Conservation (phyloP, 1,284 basidiomycete species). For the Moesziomyces aphidis region DNA sequence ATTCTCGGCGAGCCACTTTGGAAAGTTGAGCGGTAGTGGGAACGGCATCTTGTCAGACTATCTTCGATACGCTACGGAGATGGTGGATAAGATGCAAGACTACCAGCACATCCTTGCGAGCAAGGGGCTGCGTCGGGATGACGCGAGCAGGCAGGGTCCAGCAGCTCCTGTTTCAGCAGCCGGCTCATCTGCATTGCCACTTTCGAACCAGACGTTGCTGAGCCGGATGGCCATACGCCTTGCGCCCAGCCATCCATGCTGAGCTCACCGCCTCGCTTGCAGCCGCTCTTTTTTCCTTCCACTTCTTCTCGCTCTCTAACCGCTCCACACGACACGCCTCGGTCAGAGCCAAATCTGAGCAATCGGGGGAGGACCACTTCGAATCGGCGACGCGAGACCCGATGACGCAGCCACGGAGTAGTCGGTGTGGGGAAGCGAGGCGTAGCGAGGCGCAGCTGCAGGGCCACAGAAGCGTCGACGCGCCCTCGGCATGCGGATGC, state of each 20-base stretch:
- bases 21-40: conserved; percentile 66
- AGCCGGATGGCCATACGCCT: not conserved
- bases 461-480: too few relatives aligned
- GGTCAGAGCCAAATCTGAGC: not conserved
- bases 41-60: conserved; percentile 34
- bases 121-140: not conserved
- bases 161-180: not conserved
- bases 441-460: not conserved
- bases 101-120: too few relatives aligned
- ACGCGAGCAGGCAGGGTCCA: not conserved
- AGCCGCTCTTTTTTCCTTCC: too few relatives aligned
- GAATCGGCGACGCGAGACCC: not conserved
- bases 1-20: conserved; percentile 67
- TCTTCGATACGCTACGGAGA: not conserved
- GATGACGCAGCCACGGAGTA: not conserved
- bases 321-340: not conserved
- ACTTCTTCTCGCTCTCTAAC: not conserved
- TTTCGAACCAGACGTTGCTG: not conserved
- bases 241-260: too few relatives aligned
- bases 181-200: not conserved
- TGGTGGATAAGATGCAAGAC: not conserved
- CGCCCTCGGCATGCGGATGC: too few relatives aligned
- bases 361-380: not conserved
- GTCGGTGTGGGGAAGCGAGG: not conserved
- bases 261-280: too few relatives aligned